Base-by-base conservation (phyloP, 2,329 filamentous ascomycete species). In the Cercospora zeina region DNA sequence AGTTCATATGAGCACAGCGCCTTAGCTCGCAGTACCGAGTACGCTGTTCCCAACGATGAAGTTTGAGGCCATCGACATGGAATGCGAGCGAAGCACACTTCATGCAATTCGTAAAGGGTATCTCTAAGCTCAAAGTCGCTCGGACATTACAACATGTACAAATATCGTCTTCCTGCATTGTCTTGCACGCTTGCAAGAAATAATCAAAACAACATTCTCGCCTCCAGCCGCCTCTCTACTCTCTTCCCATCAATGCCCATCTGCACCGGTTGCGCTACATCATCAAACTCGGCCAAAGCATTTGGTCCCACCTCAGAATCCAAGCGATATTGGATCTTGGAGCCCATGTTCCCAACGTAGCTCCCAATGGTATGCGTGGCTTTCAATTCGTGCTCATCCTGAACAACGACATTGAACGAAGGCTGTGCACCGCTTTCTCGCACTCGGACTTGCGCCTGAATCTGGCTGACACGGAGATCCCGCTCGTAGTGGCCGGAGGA, bases 371-470 rank as follows among this genome's bases (percentile, higher is more conserved):
- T 80, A 55, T 83, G 84, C 31, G 87, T 81, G 0, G 80, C 72
- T 0, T 85, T 68, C 1, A 75, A 73, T 0, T 84, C 84, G 13
- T 81, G 74, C 34, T 75, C 73, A 3, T 80, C 76, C 33, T 76
- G 71, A 1, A 91, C 81, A 10, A 85, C 82, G 36, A 91, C 79
- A 7, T 80, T 79, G 71, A 87, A 87, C 14, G 81, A 78, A 1
- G 85, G 85, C 1, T 76, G 69, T 24, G 77, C 76, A 21, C 81
- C 79, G 0, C 86, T 85, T 19, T 81, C 79, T 37, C 89, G 83
- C 21, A 90, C 81, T 0, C 89, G 82, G 0, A 81, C 76, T 72
- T 92, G 89, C 0, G 89, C 89, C 14, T 85, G 83, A 6, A 86
- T 77, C 0, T 89, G 84, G 1, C 87, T 80, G 8, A 76, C 70